Evolutionary conservation across 2,329 filamentous ascomycete genomes (phyloP).

Genomic region (Aspergillus ochraceus): DNA sequence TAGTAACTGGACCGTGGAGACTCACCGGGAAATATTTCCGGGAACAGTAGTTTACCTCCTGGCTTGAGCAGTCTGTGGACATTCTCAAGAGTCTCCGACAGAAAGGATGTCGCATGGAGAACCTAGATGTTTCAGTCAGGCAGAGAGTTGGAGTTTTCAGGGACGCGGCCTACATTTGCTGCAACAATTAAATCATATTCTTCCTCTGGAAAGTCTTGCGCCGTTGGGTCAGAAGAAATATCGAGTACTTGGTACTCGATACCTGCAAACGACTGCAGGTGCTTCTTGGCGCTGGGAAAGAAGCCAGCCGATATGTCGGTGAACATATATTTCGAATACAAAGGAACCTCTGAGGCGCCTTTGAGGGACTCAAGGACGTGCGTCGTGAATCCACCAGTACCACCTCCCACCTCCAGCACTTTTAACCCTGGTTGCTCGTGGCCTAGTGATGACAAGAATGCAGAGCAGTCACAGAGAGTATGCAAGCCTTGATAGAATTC

Average conservation of each 20-base stretch:
- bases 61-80: conserved; percentile 17
- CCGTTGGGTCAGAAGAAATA: background rate
- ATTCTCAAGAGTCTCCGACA: conserved; percentile 8
- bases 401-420: background rate
- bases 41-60: conserved; percentile 16
- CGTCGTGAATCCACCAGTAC: background rate
- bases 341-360: background rate
- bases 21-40: conserved; percentile 5
- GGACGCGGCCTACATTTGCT: background rate
- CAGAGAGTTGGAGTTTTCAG: conserved; percentile 18
- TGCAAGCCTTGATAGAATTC: background rate
- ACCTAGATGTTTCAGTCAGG: conserved; percentile 1
- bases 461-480: background rate
- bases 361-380: background rate
- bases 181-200: background rate
- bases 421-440: background rate
- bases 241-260: background rate
- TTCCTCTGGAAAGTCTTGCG: conserved; percentile 4
- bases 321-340: background rate
- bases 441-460: background rate
- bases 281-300: background rate
- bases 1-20: background rate
- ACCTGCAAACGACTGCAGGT: background rate
- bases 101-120: background rate
- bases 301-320: background rate